Conservation (phyloP, 139 green algal species). For the Monoraphidium neglectum region DNA sequence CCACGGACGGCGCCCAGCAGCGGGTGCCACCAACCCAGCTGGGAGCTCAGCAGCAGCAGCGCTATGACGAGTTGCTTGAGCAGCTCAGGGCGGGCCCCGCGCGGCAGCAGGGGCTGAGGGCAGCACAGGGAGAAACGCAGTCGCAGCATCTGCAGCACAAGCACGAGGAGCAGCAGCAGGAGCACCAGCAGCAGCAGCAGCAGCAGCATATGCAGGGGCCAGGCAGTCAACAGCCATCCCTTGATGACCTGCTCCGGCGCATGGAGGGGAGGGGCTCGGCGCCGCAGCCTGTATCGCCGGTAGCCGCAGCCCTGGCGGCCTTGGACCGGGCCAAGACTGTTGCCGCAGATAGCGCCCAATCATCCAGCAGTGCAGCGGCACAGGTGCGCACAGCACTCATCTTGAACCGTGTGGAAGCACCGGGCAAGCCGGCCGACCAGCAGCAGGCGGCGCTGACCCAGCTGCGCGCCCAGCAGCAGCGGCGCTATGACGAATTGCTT, state of each 20-base stretch:
- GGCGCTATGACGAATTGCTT: background rate
- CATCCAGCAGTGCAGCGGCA: background rate
- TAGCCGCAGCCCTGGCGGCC: background rate
- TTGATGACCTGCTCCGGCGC: too few species aligned
- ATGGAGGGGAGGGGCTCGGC: too few species aligned
- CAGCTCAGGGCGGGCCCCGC: background rate
- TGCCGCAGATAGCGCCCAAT: background rate
- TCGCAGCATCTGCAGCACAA: background rate
- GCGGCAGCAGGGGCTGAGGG: background rate
- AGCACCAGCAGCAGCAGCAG: slow-evolving; percentile 7
- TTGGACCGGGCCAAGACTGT: background rate
- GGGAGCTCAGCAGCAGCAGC: background rate
- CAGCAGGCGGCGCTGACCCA: slow-evolving; percentile 11
- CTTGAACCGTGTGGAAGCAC: background rate
- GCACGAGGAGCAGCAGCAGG: slow-evolving; percentile 8
- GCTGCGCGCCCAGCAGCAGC: slow-evolving; percentile 14
- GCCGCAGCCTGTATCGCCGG: background rate
- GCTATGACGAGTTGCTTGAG: background rate
- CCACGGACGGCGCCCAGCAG: background rate
- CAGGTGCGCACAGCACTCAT: background rate
- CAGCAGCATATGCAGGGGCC: background rate
- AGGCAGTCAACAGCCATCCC: too few species aligned
- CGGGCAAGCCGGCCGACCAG: background rate
- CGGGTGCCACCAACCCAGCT: background rate
- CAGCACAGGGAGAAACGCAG: background rate